These are phyloP conservation scores for Musa schizocarpa DNA, from an alignment of 176 grass and related monocot genomes.

Conservation along the genomic window DNA sequence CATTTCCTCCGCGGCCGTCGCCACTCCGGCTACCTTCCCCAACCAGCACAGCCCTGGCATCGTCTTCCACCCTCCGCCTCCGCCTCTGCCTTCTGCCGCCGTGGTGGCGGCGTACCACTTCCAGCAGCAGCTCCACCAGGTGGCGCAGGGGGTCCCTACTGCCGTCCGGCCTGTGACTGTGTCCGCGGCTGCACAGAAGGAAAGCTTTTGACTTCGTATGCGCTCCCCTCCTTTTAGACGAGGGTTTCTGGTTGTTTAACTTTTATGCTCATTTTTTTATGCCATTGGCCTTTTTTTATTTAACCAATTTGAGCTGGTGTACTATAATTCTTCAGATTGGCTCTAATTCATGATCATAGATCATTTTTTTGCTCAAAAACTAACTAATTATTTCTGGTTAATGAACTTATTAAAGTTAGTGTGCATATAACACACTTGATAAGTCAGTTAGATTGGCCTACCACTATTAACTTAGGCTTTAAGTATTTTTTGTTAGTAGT, in stretches of 20 bases:
- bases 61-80: neutral
- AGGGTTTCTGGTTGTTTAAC: neutral
- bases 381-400: too few relatives aligned
- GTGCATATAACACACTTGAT: too few relatives aligned
- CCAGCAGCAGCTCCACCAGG: slow-evolving; percentile 16
- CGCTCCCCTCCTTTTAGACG: neutral
- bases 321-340: too few relatives aligned
- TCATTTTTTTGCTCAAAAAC: too few relatives aligned
- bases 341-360: too few relatives aligned
- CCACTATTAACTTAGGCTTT: too few relatives aligned
- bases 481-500: too few relatives aligned
- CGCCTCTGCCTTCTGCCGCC: slow-evolving; percentile 10
- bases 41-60: neutral
- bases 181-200: neutral
- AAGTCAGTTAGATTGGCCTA: too few relatives aligned
- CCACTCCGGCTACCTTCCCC: neutral
- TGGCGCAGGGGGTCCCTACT: neutral
- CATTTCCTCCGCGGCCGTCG: neutral
- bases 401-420: too few relatives aligned
- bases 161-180: neutral
- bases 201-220: slow-evolving; percentile 1
- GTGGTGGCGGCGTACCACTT: slow-evolving; percentile 12
- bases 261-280: too few relatives aligned
- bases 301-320: too few relatives aligned
- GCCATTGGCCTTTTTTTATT: too few relatives aligned